Base-by-base conservation (phyloP, 345 rosid genomes). In the sweet orange (Citrus sinensis) region DNA sequence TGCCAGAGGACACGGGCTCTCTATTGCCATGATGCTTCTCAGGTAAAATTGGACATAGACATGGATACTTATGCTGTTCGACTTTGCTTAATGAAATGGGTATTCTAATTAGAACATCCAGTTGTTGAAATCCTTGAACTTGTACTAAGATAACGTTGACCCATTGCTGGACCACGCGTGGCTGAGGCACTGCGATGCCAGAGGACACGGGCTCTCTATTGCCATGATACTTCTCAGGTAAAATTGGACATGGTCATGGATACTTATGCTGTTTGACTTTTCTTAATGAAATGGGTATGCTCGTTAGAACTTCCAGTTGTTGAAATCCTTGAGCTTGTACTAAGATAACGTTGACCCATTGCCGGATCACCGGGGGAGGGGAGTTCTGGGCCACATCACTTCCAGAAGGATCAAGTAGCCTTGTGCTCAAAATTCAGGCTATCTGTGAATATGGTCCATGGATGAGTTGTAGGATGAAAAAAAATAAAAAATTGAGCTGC, bases 221-320 rank as follows among this genome's bases (percentile, higher is more conserved):
- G 71, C 84, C 86, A 77, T 87, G 90, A 89, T 86, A 86, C 90
- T 87, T 87, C 87, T 70, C 81, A 35, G 87, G 83, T 86, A 84
- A 70, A 67, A 80, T 61, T 49, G 73, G 61, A 66, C 58, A 24
- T 59, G 71, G 29, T 67, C 37, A 69, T 76, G 80, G 71, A 42
- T 69, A 68, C 20, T 71, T 55, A 9, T 60, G 49, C 60, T 27
- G 72, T 74, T 67, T 1, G 65, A 51, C 78, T 30, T 55, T 67
- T 86, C 32, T 75, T 67, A 67, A 80, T 79, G 76, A 27, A 76
- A 73, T 67, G 78, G 9, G 8, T 54, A 69, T 76, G 54, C 32
- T 74, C 42, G 0, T 66, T 39, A 8, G 61, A 40, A 27, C 66
- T 51, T 65, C 69, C 76, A 25, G 35, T 46, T 46, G 51, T 11